phyloP scores from a whole-genome alignment of 148 eudicot species.

The Chenopodium suecicum region DNA sequence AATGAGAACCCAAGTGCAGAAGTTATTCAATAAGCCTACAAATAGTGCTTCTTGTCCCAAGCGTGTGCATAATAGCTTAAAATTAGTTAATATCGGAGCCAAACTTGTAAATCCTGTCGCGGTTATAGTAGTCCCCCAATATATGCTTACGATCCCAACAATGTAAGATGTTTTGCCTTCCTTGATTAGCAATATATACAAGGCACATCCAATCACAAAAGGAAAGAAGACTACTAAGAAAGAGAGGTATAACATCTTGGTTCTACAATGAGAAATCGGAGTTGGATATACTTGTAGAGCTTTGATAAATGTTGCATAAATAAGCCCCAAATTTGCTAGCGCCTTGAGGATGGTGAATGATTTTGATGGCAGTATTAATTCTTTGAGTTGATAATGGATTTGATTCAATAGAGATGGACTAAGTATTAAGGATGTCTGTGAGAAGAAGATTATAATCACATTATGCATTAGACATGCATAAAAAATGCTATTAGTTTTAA shows the following conservation, averaged over 20 bases:
- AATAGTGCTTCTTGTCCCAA: conserved; percentile 32
- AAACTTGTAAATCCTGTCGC: conserved; percentile 32
- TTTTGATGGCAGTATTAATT: conserved; percentile 5
- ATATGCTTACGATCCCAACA: conserved; percentile 15
- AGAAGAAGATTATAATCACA: not conserved
- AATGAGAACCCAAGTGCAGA: conserved; percentile 28
- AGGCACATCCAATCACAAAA: conserved; percentile 22
- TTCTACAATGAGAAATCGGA: conserved; percentile 11
- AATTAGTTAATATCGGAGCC: conserved; percentile 29
- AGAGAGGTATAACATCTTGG: conserved; percentile 20
- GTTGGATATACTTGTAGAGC: conserved; percentile 42
- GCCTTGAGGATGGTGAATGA: conserved; percentile 29
- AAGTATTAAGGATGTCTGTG: conserved; percentile 37
- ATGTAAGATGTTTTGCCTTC: not conserved
- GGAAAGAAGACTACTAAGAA: conserved; percentile 24
- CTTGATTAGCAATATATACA: not conserved
- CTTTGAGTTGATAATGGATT: not conserved
- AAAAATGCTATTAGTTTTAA: not conserved
- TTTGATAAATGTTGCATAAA: conserved; percentile 45
- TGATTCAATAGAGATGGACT: conserved; percentile 24
- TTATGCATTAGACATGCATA: not conserved
- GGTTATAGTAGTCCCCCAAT: conserved; percentile 33
- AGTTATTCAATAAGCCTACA: conserved; percentile 23
- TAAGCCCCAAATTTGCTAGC: conserved; percentile 45
- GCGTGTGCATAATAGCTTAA: conserved; percentile 36